Evolutionary conservation across 1,284 basidiomycete species (phyloP).

Genomic region (Jaminaea rosea): DNA sequence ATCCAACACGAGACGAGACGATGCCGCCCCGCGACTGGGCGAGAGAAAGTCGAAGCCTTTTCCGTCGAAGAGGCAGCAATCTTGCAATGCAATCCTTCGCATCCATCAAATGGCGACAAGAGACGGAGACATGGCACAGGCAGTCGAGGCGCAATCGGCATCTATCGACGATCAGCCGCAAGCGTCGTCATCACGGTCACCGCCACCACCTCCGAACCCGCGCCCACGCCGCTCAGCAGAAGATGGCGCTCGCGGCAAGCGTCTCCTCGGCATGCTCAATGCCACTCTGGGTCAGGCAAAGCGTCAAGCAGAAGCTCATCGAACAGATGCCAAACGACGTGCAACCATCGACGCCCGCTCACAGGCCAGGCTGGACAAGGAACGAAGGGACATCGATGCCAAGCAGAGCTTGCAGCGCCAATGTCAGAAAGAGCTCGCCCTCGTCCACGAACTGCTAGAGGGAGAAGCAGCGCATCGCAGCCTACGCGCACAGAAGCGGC

Average conservation of each 20-base stretch:
- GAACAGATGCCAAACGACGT: not conserved
- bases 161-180: no score
- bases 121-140: no score
- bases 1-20: no score
- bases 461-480: not conserved
- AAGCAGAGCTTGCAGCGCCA: not conserved
- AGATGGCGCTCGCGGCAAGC: not conserved
- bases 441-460: not conserved
- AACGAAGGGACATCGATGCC: not conserved
- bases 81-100: no score
- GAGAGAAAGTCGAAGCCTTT: no score
- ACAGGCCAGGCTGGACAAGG: not conserved
- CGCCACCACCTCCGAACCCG: no score
- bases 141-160: no score
- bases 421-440: not conserved
- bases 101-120: no score
- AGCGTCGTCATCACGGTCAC: no score
- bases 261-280: not conserved
- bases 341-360: not conserved
- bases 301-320: not conserved
- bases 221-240: no score
- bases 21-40: no score
- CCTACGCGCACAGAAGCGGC: not conserved
- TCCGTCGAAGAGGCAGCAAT: no score
- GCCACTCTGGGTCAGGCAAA: not conserved